Evolutionary conservation across 2,329 filamentous ascomycete species (phyloP).

Genomic region (Calonectria montana): DNA sequence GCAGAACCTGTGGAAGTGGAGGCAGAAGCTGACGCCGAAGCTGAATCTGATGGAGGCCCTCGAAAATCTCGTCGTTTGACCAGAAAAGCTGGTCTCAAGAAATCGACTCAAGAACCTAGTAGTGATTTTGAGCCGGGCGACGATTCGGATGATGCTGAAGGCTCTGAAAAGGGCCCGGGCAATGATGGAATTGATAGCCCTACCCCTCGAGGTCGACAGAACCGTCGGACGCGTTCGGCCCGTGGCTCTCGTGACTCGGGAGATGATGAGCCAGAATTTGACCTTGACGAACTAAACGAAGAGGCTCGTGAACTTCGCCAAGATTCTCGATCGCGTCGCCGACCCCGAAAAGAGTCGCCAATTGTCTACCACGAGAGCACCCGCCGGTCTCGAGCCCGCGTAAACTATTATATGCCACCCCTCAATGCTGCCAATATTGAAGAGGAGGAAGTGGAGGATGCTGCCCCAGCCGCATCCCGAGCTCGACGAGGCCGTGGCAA

Average conservation of each 20-base stretch:
- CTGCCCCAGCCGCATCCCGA: constrained; percentile 75
- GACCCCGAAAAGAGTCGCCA: constrained; percentile 62
- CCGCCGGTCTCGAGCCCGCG: constrained; percentile 66
- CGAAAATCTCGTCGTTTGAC: constrained; percentile 58
- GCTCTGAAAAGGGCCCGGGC: constrained; percentile 53
- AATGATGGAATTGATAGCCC: constrained; percentile 61
- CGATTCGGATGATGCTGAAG: constrained; percentile 67
- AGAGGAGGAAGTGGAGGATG: constrained; percentile 76
- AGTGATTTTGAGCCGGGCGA: constrained; percentile 72
- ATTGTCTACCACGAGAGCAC: constrained; percentile 69
- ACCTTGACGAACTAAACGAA: constrained; percentile 73
- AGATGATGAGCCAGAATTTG: constrained; percentile 68
- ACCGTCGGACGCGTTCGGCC: constrained; percentile 54
- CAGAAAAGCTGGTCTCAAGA: constrained; percentile 56
- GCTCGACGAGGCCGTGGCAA: constrained; percentile 73
- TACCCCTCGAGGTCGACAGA: constrained; percentile 60
- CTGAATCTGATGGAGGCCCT: constrained; percentile 46
- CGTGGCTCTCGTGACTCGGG: constrained; percentile 65
- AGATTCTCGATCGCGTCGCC: constrained; percentile 63
- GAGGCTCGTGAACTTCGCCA: constrained; percentile 72
- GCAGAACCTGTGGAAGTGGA: constrained; percentile 45
- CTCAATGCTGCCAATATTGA: constrained; percentile 73
- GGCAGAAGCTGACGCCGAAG: constrained; percentile 27
- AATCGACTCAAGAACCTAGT: constrained; percentile 64
- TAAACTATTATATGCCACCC: constrained; percentile 89